Evolutionary conservation across 225 moss, liverwort and hornwort species (phyloP), one percentile per base, ranked within the genome.

Genomic region (Neckera pumila): DNA sequence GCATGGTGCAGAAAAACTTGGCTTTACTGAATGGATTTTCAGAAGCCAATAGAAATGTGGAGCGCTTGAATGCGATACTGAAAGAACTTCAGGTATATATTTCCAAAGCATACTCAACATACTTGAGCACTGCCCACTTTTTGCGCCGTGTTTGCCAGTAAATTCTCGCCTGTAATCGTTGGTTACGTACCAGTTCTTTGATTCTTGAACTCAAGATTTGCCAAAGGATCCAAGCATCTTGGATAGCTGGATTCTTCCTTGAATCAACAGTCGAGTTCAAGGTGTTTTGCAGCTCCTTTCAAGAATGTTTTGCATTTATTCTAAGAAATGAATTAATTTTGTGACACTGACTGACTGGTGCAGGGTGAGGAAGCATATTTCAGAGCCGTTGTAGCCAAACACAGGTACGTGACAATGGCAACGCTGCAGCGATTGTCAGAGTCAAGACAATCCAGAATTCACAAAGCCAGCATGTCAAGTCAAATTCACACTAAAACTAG

Each of bases 1-100:
- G 91, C 73, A 91, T 87, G 67, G 93, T 97, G 90, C 95, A 97
- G 47, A 94, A 98, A 85, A 98, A 97, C 76, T 33, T 95, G 74
- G 91, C 94, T 22, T 86, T 83, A 83, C 67, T 67, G 67, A 67
- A 53, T 49, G 53, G 93, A 82, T 95, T 94, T 76, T 92, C 93
- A 26, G 96, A 96, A 78, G 86, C 93, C 12, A 96, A 95, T 71
- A 94, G 95, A 81, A 96, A 96, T 86, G 92, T 91, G 45, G 90
- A 90, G 77, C 95, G 94, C 66, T 92, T 98, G 91, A 95, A 95
- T 54, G 93, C 94, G 56, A 92, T 95, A 64, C 84, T 94, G 57
- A 95, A 98, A 84, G 95, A 97, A 76, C 93, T 96, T 84, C 95
- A 98, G 95, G 98, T 97, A 76, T 61, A 65, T 76, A 66, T 47